Conservation (phyloP, 441 rosid genomes). For the Monsonia emarginata region DNA sequence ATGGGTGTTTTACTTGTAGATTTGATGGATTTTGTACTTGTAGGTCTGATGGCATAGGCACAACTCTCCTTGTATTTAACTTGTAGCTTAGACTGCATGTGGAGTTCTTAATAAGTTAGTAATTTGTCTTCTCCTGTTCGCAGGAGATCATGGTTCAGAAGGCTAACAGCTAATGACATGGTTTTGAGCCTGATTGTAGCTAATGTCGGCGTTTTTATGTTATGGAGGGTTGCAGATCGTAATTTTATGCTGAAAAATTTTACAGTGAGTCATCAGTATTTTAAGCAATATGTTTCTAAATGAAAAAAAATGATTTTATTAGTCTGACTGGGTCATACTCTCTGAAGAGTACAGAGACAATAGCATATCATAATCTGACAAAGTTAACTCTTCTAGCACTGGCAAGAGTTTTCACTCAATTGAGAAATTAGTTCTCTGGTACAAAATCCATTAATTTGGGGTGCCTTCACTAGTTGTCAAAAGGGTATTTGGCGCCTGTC, state of each 20-base stretch:
- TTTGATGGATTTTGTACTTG: not conserved
- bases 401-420: not conserved
- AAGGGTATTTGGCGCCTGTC: not conserved
- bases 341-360: conserved; percentile 6
- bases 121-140: conserved; percentile 17
- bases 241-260: conserved; percentile 61
- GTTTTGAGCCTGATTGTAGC: conserved; percentile 58
- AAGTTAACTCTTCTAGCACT: not conserved
- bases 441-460: not conserved
- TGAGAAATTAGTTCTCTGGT: not conserved
- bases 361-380: not conserved
- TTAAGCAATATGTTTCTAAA: conserved; percentile 1
- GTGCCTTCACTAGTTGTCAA: not conserved
- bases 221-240: conserved; percentile 51
- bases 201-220: conserved; percentile 54
- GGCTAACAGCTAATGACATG: conserved; percentile 33
- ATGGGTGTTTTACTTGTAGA: not conserved
- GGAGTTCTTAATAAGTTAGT: conserved; percentile 6
- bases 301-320: not conserved
- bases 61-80: not conserved
- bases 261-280: conserved; percentile 43
- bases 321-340: not conserved
- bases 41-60: not conserved
- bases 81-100: not conserved
- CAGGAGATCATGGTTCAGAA: conserved; percentile 59